These are phyloP conservation scores for Linaria vulgaris DNA, from an alignment of 257 asterid species.

Conservation along the genomic window DNA sequence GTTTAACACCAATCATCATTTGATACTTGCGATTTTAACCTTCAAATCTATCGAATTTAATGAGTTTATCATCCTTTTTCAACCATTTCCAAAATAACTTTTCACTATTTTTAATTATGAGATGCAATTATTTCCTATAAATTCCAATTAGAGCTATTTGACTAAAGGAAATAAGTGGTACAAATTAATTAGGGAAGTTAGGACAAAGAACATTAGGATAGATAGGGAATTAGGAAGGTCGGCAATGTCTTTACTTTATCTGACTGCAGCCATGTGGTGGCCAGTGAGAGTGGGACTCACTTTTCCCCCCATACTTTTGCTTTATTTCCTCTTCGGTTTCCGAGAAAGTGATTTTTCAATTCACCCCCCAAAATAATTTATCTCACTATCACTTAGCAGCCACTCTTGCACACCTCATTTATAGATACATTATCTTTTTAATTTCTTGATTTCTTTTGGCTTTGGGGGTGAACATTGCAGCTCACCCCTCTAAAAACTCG, in stretches of 20 bases:
- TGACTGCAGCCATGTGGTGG: conserved; percentile 68
- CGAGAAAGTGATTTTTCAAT: conserved; percentile 32
- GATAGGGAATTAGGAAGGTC: conserved; percentile 24
- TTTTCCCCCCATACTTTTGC: conserved; percentile 37
- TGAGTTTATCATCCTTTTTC: too few relatives aligned
- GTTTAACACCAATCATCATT: too few relatives aligned
- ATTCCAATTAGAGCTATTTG: background rate
- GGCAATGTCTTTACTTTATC: conserved; percentile 52
- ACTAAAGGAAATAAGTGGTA: background rate
- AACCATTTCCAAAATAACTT: too few relatives aligned
- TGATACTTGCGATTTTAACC: too few relatives aligned
- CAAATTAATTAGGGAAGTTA: background rate
- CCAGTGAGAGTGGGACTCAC: conserved; percentile 44
- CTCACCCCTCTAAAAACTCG: too few relatives aligned
- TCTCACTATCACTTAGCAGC: conserved; percentile 26
- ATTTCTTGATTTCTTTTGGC: background rate
- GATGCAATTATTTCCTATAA: too few relatives aligned
- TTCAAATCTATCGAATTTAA: too few relatives aligned
- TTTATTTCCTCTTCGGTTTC: conserved; percentile 36
- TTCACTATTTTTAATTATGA: too few relatives aligned
- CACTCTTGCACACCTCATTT: background rate
- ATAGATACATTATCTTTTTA: background rate
- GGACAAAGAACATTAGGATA: background rate
- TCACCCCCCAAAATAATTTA: background rate
- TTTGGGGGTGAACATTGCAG: too few relatives aligned